Conservation (phyloP, 2,329 filamentous ascomycete species). For the Ceratocystis albifundus region DNA sequence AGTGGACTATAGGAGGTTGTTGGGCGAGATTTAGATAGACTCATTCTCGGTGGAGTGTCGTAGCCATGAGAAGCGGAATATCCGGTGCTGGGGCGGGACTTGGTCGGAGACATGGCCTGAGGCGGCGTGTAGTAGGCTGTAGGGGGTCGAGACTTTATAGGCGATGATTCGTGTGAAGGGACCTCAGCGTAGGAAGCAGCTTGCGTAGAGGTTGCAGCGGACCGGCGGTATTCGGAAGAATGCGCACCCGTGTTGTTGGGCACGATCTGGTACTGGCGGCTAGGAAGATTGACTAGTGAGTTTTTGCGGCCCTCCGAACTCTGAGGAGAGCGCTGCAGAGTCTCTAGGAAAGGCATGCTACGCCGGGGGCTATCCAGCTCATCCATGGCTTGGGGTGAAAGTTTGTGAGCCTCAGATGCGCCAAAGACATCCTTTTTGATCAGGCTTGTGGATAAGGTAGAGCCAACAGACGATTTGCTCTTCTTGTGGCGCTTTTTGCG, state of each 20-base stretch:
- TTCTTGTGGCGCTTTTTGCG: conserved; percentile 57
- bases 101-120: conserved; percentile 16
- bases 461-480: conserved; percentile 50
- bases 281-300: conserved; percentile 44
- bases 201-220: conserved; percentile 27
- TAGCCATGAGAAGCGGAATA: conserved; percentile 13
- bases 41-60: conserved; percentile 17
- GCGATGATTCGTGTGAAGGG: conserved; percentile 34
- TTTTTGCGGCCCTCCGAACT: conserved; percentile 39
- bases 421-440: conserved; percentile 20
- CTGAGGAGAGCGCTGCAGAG: conserved; percentile 52
- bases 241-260: conserved; percentile 28
- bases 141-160: conserved; percentile 11
- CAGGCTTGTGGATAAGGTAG: conserved; percentile 27
- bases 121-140: conserved; percentile 15
- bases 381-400: conserved; percentile 16
- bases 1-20: conserved; percentile 5
- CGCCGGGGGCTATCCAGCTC: conserved; percentile 31
- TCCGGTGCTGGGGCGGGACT: conserved; percentile 26
- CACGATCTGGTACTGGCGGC: conserved; percentile 43
- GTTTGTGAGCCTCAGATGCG: conserved; percentile 14
- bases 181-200: conserved; percentile 42
- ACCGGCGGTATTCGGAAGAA: conserved; percentile 14
- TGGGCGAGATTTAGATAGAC: conserved; percentile 21
- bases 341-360: conserved; percentile 69